Conservation (phyloP, 257 asterid species). For the Solanum gracilifrons region DNA sequence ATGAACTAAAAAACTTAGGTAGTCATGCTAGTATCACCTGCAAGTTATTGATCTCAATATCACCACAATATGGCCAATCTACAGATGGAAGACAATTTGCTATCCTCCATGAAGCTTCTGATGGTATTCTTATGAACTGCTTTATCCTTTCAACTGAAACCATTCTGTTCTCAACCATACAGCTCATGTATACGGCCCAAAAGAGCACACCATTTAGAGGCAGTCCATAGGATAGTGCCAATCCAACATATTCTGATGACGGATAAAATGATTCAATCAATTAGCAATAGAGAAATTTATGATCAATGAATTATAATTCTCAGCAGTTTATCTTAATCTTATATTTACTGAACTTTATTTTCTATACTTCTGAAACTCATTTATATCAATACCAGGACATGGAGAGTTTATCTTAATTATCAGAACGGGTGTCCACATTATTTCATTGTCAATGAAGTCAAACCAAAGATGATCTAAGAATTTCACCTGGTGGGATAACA, state of each 20-base stretch:
- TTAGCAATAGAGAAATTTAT: not conserved
- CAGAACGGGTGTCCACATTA: not conserved
- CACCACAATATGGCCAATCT: slow-evolving; percentile 56
- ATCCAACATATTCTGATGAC: slow-evolving; percentile 39
- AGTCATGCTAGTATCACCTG: slow-evolving; percentile 27
- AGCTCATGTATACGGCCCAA: slow-evolving; percentile 32
- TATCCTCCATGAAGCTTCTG: slow-evolving; percentile 56
- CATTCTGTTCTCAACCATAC: slow-evolving; percentile 51
- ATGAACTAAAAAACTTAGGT: not conserved
- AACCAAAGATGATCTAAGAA: not conserved
- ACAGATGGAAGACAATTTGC: slow-evolving; percentile 24
- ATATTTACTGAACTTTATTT: not conserved
- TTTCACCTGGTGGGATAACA: slow-evolving; percentile 48
- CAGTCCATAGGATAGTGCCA: slow-evolving; percentile 64
- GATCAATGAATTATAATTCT: not conserved
- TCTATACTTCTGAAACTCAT: not conserved
- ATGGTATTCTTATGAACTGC: slow-evolving; percentile 50
- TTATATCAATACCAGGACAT: not conserved
- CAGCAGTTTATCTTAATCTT: not conserved
- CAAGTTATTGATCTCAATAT: slow-evolving; percentile 39
- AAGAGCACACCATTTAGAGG: slow-evolving; percentile 34
- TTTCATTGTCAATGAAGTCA: not conserved
- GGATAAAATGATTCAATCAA: not conserved
- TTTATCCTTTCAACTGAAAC: slow-evolving; percentile 76
- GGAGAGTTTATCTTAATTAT: not conserved